Conservation (phyloP, 2,329 filamentous ascomycete species). For the Curvularia sp. region DNA sequence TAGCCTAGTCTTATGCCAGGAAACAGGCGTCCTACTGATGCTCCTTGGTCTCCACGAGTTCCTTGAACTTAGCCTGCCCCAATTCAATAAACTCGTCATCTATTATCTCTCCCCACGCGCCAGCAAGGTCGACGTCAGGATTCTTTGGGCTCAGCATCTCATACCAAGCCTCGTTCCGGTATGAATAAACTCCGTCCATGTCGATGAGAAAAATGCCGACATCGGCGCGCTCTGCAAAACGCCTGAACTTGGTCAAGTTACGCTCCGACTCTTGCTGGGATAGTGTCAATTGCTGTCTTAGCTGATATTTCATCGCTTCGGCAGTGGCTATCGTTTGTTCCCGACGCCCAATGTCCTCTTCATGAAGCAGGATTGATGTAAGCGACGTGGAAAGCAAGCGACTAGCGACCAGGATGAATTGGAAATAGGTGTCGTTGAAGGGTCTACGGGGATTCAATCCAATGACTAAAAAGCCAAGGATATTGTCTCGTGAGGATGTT, state of each 20-base stretch:
- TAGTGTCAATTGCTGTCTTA: constrained; percentile 43
- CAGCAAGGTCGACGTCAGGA: constrained; percentile 23
- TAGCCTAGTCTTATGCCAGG: neutral
- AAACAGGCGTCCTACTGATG: constrained; percentile 21
- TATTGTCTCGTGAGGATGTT: constrained; percentile 40
- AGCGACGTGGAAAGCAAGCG: constrained; percentile 51
- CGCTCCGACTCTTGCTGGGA: constrained; percentile 43
- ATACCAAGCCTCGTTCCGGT: constrained; percentile 52
- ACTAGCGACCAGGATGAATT: constrained; percentile 47
- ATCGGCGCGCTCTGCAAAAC: constrained; percentile 51
- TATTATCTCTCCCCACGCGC: constrained; percentile 30
- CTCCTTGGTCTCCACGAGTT: constrained; percentile 25
- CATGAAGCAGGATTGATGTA: constrained; percentile 50
- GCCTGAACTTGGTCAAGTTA: constrained; percentile 46
- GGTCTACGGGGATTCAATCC: constrained; percentile 51
- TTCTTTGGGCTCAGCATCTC: constrained; percentile 38
- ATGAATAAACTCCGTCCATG: constrained; percentile 47
- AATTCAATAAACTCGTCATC: constrained; percentile 23
- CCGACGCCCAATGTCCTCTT: constrained; percentile 49
- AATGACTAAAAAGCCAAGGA: constrained; percentile 52
- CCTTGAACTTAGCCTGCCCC: constrained; percentile 26
- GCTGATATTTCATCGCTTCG: constrained; percentile 46
- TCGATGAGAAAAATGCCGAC: constrained; percentile 53
- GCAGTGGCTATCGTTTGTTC: constrained; percentile 46
- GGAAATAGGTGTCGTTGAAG: constrained; percentile 51